These are phyloP conservation scores for Aphanomyces euteiches DNA, from an alignment of 352 stramenopile genomes.

Conservation along the genomic window DNA sequence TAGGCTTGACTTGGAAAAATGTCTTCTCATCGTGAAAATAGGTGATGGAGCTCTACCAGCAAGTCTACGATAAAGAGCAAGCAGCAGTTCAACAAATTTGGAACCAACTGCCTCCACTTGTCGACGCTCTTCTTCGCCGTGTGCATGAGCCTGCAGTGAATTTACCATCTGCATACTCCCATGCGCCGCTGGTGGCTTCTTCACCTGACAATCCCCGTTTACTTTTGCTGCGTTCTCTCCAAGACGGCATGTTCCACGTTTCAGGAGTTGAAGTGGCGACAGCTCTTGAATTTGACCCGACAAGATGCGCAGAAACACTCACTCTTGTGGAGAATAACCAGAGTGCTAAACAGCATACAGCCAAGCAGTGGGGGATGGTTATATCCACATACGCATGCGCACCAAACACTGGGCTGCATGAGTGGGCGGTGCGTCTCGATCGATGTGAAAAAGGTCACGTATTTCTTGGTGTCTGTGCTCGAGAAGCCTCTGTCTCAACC, in stretches of 20 bases:
- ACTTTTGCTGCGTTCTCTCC: slow-evolving; percentile 68
- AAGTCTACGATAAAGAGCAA: slow-evolving; percentile 26
- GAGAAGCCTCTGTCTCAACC: slow-evolving; percentile 79
- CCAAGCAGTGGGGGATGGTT: slow-evolving; percentile 89
- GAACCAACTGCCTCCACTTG: slow-evolving; percentile 51
- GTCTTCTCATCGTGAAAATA: background rate
- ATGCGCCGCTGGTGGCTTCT: background rate
- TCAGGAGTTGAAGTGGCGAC: slow-evolving; percentile 60
- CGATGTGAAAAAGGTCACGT: slow-evolving; percentile 88
- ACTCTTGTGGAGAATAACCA: slow-evolving; percentile 77
- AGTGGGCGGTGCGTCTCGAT: slow-evolving; percentile 84
- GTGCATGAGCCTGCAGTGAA: background rate
- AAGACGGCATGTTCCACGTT: slow-evolving; percentile 83
- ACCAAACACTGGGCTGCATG: slow-evolving; percentile 80
- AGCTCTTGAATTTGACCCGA: slow-evolving; percentile 81
- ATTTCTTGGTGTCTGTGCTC: slow-evolving; percentile 83
- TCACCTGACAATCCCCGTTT: slow-evolving; percentile 32
- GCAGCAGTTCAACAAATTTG: slow-evolving; percentile 71
- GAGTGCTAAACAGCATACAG: slow-evolving; percentile 85
- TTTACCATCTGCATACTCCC: background rate
- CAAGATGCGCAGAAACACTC: slow-evolving; percentile 85
- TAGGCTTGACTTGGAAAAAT: background rate
- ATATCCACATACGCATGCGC: slow-evolving; percentile 81
- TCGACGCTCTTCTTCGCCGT: slow-evolving; percentile 60
- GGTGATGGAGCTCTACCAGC: slow-evolving; percentile 7